Conservation (phyloP, 2,329 filamentous ascomycete species). For the Scolecobasidium constrictum region DNA sequence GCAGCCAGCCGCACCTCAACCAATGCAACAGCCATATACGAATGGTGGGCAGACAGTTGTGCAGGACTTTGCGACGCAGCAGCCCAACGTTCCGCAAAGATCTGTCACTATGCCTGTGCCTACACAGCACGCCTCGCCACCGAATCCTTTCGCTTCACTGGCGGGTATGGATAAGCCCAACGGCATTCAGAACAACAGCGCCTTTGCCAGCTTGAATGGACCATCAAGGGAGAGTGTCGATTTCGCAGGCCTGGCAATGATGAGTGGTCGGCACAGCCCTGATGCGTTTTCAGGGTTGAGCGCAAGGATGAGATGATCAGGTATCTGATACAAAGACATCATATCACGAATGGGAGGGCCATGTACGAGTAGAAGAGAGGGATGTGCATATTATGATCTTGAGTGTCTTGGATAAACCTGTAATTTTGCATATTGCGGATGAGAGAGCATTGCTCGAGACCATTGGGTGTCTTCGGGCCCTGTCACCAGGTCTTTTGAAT, state of each 20-base stretch:
- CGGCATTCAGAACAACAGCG: not conserved
- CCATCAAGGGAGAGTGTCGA: slow-evolving; percentile 52
- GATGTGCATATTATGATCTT: no score
- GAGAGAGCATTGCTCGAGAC: no score
- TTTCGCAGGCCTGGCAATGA: slow-evolving; percentile 48
- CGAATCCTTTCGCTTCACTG: slow-evolving; percentile 43
- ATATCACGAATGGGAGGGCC: no score
- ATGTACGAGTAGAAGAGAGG: no score
- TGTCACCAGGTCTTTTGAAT: no score
- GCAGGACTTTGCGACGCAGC: not conserved
- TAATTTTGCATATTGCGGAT: no score
- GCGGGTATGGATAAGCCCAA: slow-evolving; percentile 7
- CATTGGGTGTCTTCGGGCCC: no score
- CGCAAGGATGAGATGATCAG: slow-evolving; percentile 29
- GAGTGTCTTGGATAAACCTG: no score
- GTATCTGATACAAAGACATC: no score
- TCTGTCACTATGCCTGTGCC: slow-evolving; percentile 27
- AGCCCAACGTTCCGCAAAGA: slow-evolving; percentile 17
- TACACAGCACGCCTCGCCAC: slow-evolving; percentile 16
- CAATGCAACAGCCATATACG: slow-evolving; percentile 14
- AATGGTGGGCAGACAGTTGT: not conserved
- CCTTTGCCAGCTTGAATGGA: not conserved
- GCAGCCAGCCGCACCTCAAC: slow-evolving; percentile 15
- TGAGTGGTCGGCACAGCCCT: slow-evolving; percentile 61
- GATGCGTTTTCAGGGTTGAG: slow-evolving; percentile 72